Conservation (phyloP, 1,284 basidiomycete genomes). For the Cystobasidium sp. region DNA sequence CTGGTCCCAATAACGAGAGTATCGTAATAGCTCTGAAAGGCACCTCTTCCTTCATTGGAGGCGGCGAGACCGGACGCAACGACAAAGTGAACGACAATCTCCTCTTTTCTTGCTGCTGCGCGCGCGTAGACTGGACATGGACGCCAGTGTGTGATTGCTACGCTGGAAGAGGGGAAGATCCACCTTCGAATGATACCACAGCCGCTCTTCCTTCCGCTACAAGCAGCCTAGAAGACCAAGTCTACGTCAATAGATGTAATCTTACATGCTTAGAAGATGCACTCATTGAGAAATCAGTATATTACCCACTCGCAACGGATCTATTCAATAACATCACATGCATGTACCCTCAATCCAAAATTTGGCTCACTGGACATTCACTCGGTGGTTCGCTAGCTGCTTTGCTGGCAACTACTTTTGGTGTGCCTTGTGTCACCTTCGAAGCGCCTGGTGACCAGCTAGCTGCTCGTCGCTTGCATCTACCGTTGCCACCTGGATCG, state of each 20-base stretch:
- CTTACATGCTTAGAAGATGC: slow-evolving; percentile 79
- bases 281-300: slow-evolving; percentile 80
- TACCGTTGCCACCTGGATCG: slow-evolving; percentile 67
- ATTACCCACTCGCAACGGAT: slow-evolving; percentile 78
- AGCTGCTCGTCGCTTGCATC: slow-evolving; percentile 81
- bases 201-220: background rate
- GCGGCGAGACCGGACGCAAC: slow-evolving; percentile 83
- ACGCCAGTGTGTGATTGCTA: slow-evolving; percentile 92
- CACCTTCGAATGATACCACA: slow-evolving; percentile 44
- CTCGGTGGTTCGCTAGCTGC: slow-evolving; percentile 84
- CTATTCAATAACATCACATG: slow-evolving; percentile 91
- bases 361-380: slow-evolving; percentile 93
- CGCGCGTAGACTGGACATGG: slow-evolving; percentile 92
- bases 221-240: slow-evolving; percentile 14
- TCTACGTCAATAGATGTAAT: slow-evolving; percentile 65
- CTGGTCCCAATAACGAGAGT: slow-evolving; percentile 76
- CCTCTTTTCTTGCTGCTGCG: slow-evolving; percentile 98
- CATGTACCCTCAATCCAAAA: slow-evolving; percentile 87
- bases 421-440: slow-evolving; percentile 84
- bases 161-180: slow-evolving; percentile 67
- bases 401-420: slow-evolving; percentile 88
- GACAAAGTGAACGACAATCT: slow-evolving; percentile 95
- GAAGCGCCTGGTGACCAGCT: slow-evolving; percentile 90
- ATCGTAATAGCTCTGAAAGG: slow-evolving; percentile 93
- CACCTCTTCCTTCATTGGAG: slow-evolving; percentile 79